These are phyloP conservation scores for Apiospora marii DNA, from an alignment of 2,329 filamentous ascomycete species.

Conservation along the genomic window DNA sequence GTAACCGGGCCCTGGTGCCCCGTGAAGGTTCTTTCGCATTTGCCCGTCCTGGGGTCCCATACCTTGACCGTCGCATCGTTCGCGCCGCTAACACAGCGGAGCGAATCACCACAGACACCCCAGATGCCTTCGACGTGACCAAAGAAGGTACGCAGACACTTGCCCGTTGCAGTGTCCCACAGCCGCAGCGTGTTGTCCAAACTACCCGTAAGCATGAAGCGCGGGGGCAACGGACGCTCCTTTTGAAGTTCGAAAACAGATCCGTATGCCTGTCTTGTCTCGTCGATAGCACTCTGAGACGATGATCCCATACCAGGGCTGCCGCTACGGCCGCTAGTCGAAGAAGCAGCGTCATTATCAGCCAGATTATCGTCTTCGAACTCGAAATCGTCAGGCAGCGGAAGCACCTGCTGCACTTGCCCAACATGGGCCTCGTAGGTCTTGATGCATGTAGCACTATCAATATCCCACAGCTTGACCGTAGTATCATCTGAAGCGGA, in stretches of 20 bases:
- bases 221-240: conserved; percentile 76
- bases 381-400: conserved; percentile 87
- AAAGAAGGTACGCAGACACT: conserved; percentile 91
- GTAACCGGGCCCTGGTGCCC: conserved; percentile 92
- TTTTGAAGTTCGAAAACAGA: conserved; percentile 67
- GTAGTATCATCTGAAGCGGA: conserved; percentile 95
- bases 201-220: conserved; percentile 92
- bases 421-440: conserved; percentile 90
- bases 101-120: conserved; percentile 87
- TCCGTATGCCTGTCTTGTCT: conserved; percentile 65
- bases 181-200: conserved; percentile 91
- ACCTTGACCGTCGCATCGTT: conserved; percentile 76
- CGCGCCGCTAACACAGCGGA: conserved; percentile 86
- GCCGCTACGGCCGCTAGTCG: conserved; percentile 55
- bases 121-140: conserved; percentile 97
- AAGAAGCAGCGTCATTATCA: conserved; percentile 62
- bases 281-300: conserved; percentile 42
- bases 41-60: conserved; percentile 92
- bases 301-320: conserved; percentile 44
- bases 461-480: conserved; percentile 91
- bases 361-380: conserved; percentile 73
- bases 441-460: conserved; percentile 79
- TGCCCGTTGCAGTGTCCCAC: conserved; percentile 86
- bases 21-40: conserved; percentile 90
- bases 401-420: conserved; percentile 90